phyloP scores from a whole-genome alignment of 495 filamentous ascomycete species.

The Cryomyces minteri region DNA sequence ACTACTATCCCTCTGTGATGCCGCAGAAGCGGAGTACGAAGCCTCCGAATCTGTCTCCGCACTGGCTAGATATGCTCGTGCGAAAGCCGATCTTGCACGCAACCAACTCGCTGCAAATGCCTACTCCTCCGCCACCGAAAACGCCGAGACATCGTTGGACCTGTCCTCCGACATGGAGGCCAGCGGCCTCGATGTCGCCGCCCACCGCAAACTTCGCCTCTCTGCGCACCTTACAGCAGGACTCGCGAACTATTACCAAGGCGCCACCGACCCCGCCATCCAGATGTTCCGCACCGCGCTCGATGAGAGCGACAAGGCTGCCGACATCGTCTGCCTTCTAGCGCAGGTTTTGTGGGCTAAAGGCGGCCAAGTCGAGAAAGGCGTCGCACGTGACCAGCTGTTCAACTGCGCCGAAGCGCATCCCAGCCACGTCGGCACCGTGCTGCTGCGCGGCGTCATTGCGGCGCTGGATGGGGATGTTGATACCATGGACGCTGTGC shows the following conservation, averaged over 20 bases:
- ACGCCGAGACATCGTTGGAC: constrained; percentile 24
- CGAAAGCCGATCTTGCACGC: constrained; percentile 76
- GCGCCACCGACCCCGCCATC: constrained; percentile 45
- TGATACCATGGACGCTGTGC: constrained; percentile 64
- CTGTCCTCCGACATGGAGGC: constrained; percentile 27
- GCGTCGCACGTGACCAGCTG: constrained; percentile 59
- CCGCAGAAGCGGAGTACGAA: constrained; percentile 68
- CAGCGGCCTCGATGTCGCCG: constrained; percentile 29
- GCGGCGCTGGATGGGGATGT: constrained; percentile 60
- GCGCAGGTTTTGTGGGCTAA: constrained; percentile 87
- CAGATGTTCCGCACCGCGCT: constrained; percentile 68
- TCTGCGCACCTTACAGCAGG: constrained; percentile 79
- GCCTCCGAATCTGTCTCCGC: constrained; percentile 52
- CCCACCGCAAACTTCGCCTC: constrained; percentile 46
- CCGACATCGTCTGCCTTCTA: constrained; percentile 75
- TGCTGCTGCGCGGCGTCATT: constrained; percentile 64
- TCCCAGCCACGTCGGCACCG: constrained; percentile 56
- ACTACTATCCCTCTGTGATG: constrained; percentile 43
- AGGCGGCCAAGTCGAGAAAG: constrained; percentile 53
- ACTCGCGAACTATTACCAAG: constrained; percentile 53
- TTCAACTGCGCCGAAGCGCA: constrained; percentile 56
- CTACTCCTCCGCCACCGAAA: constrained; percentile 47
- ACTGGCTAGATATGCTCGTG: constrained; percentile 58
- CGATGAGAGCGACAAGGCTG: constrained; percentile 54
- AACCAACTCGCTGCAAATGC: constrained; percentile 47